phyloP scores from a whole-genome alignment of 2,329 filamentous ascomycete genomes.

The Sclerotinia subarctica region DNA sequence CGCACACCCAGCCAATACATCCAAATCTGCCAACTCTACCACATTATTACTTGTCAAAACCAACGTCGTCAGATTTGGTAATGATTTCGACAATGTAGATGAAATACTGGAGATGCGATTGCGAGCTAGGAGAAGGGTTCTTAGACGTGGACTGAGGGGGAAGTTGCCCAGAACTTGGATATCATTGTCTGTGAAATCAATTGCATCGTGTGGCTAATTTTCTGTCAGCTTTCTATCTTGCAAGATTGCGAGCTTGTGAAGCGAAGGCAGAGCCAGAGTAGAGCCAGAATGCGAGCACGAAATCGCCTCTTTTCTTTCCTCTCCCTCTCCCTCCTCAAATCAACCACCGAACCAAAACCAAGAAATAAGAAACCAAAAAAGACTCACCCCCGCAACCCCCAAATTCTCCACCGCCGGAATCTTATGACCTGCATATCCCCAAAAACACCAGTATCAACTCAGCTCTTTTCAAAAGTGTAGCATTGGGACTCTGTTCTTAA shows the following conservation, averaged over 20 bases:
- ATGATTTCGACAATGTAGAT: conserved; percentile 64
- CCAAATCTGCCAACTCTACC: conserved; percentile 79
- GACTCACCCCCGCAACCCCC: conserved; percentile 78
- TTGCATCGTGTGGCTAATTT: conserved; percentile 86
- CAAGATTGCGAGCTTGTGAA: background rate
- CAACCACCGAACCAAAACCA: background rate
- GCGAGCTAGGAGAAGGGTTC: conserved; percentile 81
- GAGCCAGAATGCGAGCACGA: background rate
- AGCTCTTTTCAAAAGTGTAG: conserved; percentile 77
- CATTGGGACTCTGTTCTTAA: conserved; percentile 79
- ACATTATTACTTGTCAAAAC: conserved; percentile 82
- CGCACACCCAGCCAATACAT: conserved; percentile 67
- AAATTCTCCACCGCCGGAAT: conserved; percentile 97
- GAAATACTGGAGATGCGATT: conserved; percentile 87
- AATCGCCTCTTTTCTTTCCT: conserved; percentile 14
- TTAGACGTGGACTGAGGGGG: conserved; percentile 82
- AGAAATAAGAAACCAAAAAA: conserved; percentile 10
- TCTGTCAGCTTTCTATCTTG: background rate
- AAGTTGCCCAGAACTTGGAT: conserved; percentile 88
- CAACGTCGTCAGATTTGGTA: conserved; percentile 79
- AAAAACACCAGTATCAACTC: conserved; percentile 69
- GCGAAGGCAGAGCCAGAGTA: no score
- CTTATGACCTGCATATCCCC: conserved; percentile 79
- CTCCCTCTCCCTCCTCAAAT: background rate
- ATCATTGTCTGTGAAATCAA: conserved; percentile 98